A percentile compares a stretch with the other conserved stretches of the same genome.
phyloP scores from a whole-genome alignment of 1,139 yeast genomes.

The Saccharomyces hybrid region DNA sequence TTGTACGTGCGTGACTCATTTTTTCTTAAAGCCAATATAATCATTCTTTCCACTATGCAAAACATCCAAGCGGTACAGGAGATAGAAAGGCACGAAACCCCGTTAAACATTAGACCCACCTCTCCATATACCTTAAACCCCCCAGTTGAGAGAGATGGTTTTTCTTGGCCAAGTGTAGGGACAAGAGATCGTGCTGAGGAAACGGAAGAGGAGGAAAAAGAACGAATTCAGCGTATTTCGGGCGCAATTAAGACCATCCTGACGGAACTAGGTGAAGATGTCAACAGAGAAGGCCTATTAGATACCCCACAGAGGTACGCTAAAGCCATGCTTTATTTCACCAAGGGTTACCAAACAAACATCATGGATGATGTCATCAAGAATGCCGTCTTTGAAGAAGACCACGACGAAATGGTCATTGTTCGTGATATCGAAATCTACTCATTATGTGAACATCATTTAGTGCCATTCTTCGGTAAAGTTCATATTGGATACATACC shows the following conservation, averaged over 20 bases:
- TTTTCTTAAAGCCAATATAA: no score
- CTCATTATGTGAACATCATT: constrained; percentile 92
- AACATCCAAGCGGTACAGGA: constrained; percentile 8
- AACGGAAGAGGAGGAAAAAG: constrained; percentile 51
- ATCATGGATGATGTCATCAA: constrained; percentile 77
- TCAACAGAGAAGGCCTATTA: constrained; percentile 75
- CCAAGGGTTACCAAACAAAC: constrained; percentile 94
- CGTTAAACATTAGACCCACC: constrained; percentile 70
- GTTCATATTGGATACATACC: constrained; percentile 97
- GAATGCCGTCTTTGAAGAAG: constrained; percentile 93
- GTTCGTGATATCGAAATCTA: constrained; percentile 90
- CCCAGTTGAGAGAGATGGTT: constrained; percentile 82
- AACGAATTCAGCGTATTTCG: constrained; percentile 68
- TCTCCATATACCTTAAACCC: constrained; percentile 78
- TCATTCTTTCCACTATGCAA: not conserved
- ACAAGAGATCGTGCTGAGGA: constrained; percentile 69
- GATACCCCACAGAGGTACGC: constrained; percentile 97
- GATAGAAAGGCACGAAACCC: constrained; percentile 28
- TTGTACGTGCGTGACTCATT: no score
- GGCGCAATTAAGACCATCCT: constrained; percentile 77
- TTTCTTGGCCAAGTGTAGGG: constrained; percentile 92
- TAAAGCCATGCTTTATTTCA: constrained; percentile 88
- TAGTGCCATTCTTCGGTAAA: constrained; percentile 95
- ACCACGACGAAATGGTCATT: constrained; percentile 98
- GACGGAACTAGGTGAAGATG: constrained; percentile 86